Percentiles rank a stretch among this genome's conserved stretches.
These are phyloP conservation scores for Hevea brasiliensis DNA, from an alignment of 345 rosid species.

Conservation along the genomic window DNA sequence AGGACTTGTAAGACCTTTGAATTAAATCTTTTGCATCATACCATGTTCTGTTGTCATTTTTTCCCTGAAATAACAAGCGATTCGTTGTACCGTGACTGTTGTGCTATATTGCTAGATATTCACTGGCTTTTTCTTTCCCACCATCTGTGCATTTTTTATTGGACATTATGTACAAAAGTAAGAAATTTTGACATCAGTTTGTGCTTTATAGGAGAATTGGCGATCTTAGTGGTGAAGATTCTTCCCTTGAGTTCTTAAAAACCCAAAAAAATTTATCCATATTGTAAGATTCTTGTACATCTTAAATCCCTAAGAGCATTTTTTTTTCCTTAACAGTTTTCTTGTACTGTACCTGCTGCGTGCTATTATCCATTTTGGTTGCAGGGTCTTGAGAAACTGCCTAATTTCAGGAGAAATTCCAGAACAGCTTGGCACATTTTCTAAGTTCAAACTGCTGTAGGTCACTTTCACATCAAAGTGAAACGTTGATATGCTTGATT, in stretches of 20 bases:
- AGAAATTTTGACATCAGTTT: background rate
- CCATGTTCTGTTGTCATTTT: background rate
- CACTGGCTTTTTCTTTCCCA: background rate
- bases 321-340: background rate
- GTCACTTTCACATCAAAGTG: slow-evolving; percentile 15
- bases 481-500: background rate
- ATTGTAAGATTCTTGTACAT: slow-evolving; percentile 35
- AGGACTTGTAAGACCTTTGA: slow-evolving; percentile 42
- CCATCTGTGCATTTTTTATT: background rate
- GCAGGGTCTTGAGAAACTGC: slow-evolving; percentile 54
- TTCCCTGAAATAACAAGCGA: background rate
- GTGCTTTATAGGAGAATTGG: slow-evolving; percentile 48
- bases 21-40: background rate
- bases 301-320: background rate
- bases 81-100: background rate
- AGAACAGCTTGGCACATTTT: slow-evolving; percentile 35
- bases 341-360: background rate
- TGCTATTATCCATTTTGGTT: slow-evolving; percentile 6
- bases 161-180: background rate
- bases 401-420: slow-evolving; percentile 49
- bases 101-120: background rate
- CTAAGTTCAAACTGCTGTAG: slow-evolving; percentile 40
- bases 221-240: slow-evolving; percentile 47
- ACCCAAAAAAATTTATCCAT: slow-evolving; percentile 42
- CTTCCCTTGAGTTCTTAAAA: slow-evolving; percentile 48